A percentile compares a stretch with the other conserved stretches of the same genome.
These are phyloP conservation scores for Mucor saturninus DNA, from an alignment of 371 early-diverging fungal genomes.

Conservation along the genomic window DNA sequence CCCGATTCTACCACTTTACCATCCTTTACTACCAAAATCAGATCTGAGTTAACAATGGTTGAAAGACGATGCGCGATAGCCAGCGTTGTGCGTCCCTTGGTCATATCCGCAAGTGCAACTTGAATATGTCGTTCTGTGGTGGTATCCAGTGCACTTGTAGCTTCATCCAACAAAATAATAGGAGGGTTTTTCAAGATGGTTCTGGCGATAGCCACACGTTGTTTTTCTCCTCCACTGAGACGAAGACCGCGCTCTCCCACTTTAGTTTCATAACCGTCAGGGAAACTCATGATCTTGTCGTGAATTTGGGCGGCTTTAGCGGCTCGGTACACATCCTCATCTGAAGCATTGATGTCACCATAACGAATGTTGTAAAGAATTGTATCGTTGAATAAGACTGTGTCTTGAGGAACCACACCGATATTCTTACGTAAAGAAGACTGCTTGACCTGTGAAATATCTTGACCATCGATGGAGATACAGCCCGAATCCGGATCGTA, in stretches of 20 bases:
- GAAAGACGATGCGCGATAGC: slow-evolving; percentile 94
- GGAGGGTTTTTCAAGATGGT: slow-evolving; percentile 82
- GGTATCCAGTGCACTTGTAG: slow-evolving; percentile 69
- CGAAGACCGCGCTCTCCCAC: slow-evolving; percentile 95
- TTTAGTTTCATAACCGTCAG: slow-evolving; percentile 86
- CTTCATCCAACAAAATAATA: slow-evolving; percentile 81
- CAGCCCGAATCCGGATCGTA: slow-evolving; percentile 82
- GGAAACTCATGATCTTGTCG: slow-evolving; percentile 67
- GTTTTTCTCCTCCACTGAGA: slow-evolving; percentile 91
- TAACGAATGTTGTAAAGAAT: slow-evolving; percentile 84
- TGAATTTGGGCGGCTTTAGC: slow-evolving; percentile 88
- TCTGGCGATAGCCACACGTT: slow-evolving; percentile 84
- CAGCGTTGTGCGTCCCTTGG: slow-evolving; percentile 88
- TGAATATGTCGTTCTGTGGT: slow-evolving; percentile 86
- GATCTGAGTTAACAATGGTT: slow-evolving; percentile 81
- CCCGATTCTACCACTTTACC: slow-evolving; percentile 89
- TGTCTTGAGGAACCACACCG: slow-evolving; percentile 91
- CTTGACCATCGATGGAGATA: slow-evolving; percentile 89
- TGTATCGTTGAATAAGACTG: slow-evolving; percentile 84
- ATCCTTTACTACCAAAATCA: slow-evolving; percentile 77
- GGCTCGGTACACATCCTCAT: slow-evolving; percentile 72
- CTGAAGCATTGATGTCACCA: slow-evolving; percentile 64
- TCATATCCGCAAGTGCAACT: slow-evolving; percentile 64
- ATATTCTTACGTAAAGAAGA: slow-evolving; percentile 71
- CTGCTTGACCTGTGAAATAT: slow-evolving; percentile 76